Percentiles rank a stretch among this genome's conserved stretches.
Evolutionary conservation across 176 grass and related monocot species (phyloP).

Genomic region (Otatea glauca): DNA sequence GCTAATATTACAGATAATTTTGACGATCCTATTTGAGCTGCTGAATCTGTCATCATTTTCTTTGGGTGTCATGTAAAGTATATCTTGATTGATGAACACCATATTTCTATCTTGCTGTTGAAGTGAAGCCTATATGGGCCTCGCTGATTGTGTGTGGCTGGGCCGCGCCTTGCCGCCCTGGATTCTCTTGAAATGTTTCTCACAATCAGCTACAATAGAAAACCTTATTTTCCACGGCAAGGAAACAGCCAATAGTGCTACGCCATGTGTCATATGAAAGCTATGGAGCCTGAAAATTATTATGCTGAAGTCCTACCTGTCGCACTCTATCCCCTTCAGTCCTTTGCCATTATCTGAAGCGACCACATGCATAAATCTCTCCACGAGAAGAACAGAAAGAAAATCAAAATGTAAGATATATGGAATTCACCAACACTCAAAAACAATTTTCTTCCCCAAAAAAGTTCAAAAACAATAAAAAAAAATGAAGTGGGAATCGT

Average conservation of each 20-base stretch:
- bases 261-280: conserved; percentile 35
- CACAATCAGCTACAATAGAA: not conserved
- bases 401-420: not conserved
- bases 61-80: not conserved
- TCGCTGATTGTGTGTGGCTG: not conserved
- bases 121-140: not conserved
- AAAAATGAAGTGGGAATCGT: not conserved
- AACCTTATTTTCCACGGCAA: not conserved
- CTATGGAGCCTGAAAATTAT: conserved; percentile 6
- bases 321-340: conserved; percentile 33
- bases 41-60: not conserved
- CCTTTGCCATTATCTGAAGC: conserved; percentile 34
- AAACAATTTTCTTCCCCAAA: not conserved
- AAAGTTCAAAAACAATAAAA: not conserved
- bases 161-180: not conserved
- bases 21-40: not conserved
- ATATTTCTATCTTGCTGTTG: not conserved
- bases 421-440: not conserved
- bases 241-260: not conserved
- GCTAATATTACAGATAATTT: conserved; percentile 24
- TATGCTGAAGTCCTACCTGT: conserved; percentile 6
- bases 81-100: not conserved
- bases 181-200: not conserved
- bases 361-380: not conserved
- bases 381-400: not conserved